Base-by-base conservation (phyloP, 1,284 basidiomycete genomes). In the Sparassis latifolia region DNA sequence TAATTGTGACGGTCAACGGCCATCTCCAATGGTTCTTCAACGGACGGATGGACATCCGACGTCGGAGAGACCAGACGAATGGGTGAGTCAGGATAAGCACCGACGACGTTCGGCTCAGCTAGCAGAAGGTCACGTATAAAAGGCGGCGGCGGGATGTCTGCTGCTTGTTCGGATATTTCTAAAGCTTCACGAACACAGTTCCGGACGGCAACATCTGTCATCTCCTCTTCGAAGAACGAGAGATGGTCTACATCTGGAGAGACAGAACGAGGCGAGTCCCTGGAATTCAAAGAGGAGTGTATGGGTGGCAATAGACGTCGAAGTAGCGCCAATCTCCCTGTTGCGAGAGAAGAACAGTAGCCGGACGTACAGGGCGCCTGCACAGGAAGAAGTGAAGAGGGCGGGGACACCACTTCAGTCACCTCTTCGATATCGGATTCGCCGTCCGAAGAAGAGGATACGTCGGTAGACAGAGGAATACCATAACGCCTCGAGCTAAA, bases 401-500 rank as follows among this genome's bases (percentile, higher is more conserved):
- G 40, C 41, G 58, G 20, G 20, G 56, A 30, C 54, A 58, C 20
- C 56, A 51, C 6, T 61, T 20, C 20, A 20, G 20, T 20, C 20
- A 20, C 64, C 56, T 82, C 81, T 58, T 85, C 81, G 43, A 77
- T 62, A 50, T 83, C 82, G 43, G 80, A 81, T 51, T 79, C 77
- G 45, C 68, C 66, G 29, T 74, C 74, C 41, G 63, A 65, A 10
- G 68, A 58, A 29, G 38, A 60, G 20, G 20, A 20, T 20, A 20
- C 20, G 49, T 62, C 54, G 44, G 75, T 71, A 39, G 69, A 67
- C 31, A 68, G 62, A 61, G 73, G 73, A 40, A 82, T 64, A 5
- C 84, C 82, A 62, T 82, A 86, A 48, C 77, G 73, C 10, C 77
- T 77, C 4, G 70, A 62, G 47, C 55, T 62, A 20, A 62, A 33